Conservation (phyloP, 306 rosid species). For the Prunus mira region DNA sequence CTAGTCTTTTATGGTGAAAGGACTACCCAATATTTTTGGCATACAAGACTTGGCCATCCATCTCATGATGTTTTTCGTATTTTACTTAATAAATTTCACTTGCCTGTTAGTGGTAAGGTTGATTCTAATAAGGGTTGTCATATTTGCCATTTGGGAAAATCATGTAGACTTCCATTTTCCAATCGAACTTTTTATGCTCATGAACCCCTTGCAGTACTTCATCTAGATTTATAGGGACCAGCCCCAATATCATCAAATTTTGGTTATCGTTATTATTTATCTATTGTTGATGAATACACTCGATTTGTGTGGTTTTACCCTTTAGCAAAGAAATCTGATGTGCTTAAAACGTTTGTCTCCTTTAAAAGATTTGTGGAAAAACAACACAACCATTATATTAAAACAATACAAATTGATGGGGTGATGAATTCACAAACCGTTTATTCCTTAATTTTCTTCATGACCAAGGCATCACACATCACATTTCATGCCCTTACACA, state of each 20-base stretch:
- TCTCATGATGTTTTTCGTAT: not conserved
- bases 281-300: not conserved
- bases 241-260: not conserved
- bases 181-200: not conserved
- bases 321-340: too few relatives aligned
- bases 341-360: not conserved
- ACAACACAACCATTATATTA: too few relatives aligned
- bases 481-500: not conserved
- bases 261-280: not conserved
- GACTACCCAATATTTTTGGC: not conserved
- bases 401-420: not conserved
- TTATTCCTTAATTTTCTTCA: too few relatives aligned
- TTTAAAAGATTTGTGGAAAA: too few relatives aligned
- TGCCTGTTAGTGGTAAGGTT: not conserved
- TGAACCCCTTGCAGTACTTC: not conserved
- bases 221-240: not conserved
- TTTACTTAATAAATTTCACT: too few relatives aligned
- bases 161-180: not conserved
- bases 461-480: not conserved
- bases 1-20: not conserved
- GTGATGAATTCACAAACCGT: not conserved
- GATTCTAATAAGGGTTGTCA: not conserved
- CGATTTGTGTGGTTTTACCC: not conserved
- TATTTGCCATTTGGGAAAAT: not conserved
- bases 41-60: not conserved